phyloP scores from a whole-genome alignment of 306 rosid species.

The Psophocarpus tetragonolobus region DNA sequence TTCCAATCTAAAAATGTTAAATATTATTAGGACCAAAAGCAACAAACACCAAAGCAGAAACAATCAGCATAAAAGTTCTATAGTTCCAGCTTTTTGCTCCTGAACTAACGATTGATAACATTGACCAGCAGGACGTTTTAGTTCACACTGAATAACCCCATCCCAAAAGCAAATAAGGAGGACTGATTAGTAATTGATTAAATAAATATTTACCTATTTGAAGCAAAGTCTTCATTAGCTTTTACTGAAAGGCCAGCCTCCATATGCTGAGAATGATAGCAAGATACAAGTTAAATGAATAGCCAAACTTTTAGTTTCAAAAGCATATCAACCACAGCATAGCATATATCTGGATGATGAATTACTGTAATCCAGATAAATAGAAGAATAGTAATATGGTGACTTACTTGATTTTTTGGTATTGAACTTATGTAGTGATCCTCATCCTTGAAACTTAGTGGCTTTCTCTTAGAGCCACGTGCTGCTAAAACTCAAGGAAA shows the following conservation, averaged over 20 bases:
- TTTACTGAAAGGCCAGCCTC: slow-evolving; percentile 88
- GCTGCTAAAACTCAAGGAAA: slow-evolving; percentile 44
- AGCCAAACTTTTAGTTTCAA: slow-evolving; percentile 11
- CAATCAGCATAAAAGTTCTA: slow-evolving; percentile 1
- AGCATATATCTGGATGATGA: neutral
- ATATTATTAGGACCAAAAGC: slow-evolving; percentile 33
- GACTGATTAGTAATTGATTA: neutral
- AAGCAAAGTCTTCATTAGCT: slow-evolving; percentile 68
- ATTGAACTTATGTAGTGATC: slow-evolving; percentile 82
- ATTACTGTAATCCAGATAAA: slow-evolving; percentile 25
- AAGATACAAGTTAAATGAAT: slow-evolving; percentile 23
- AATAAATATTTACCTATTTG: slow-evolving; percentile 65
- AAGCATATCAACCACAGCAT: slow-evolving; percentile 22
- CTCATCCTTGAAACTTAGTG: slow-evolving; percentile 71
- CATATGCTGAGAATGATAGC: slow-evolving; percentile 59
- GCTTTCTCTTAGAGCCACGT: slow-evolving; percentile 73
- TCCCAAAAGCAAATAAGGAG: neutral
- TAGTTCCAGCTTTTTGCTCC: slow-evolving; percentile 1
- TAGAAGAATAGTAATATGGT: slow-evolving; percentile 6
- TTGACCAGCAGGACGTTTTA: neutral
- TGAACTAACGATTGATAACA: neutral
- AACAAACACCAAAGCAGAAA: slow-evolving; percentile 4
- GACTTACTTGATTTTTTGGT: slow-evolving; percentile 76
- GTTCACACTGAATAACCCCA: neutral
- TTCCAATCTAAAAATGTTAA: slow-evolving; percentile 63